Base-by-base conservation (phyloP, 2,329 filamentous ascomycete genomes). In the Bertia moriformis region DNA sequence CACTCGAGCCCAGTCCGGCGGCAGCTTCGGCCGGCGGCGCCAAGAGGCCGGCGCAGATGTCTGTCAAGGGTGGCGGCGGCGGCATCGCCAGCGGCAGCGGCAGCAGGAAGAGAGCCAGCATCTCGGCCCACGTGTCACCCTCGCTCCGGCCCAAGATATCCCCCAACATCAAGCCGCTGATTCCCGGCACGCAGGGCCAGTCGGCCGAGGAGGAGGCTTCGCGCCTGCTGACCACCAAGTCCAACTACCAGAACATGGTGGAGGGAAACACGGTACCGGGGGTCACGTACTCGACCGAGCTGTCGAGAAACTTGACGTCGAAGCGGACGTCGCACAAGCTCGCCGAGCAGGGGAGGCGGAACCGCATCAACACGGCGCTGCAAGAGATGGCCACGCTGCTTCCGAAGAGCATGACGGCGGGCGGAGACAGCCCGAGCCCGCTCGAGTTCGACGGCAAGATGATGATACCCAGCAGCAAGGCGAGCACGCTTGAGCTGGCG, bases 291-390 rank as follows among this genome's bases (percentile, higher is more conserved):
- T 88, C 89, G 1, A 86, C 83, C 48, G 84, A 88, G 39, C 68
- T 98, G 32, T 93, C 88, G 4, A 93, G 88, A 17, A 94, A 94
- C 46, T 65, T 98, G 18, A 95, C 88, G 0, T 94, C 87, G 3
- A 98, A 98, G 63, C 81, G 89, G 39, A 96, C 91, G 2, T 94
- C 87, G 33, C 91, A 98, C 63, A 98, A 98, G 60, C 85, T 98
- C 47, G 91, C 91, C 14, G 91, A 98, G 60, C 91, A 98, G 62
- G 91, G 91, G 4, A 78, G 91, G 37, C 71, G 91, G 42, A 96
- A 98, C 54, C 77, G 91, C 37, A 96, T 98, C 60, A 98, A 98
- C 55, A 83, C 79, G 40, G 91, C 91, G 0, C 65, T 98, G 17
- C 85, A 89, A 49, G 83, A 95, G 56, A 94, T 98, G 57, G 87